These are phyloP conservation scores for Starmera quercuum DNA, from an alignment of 805 yeast species.

Conservation along the genomic window DNA sequence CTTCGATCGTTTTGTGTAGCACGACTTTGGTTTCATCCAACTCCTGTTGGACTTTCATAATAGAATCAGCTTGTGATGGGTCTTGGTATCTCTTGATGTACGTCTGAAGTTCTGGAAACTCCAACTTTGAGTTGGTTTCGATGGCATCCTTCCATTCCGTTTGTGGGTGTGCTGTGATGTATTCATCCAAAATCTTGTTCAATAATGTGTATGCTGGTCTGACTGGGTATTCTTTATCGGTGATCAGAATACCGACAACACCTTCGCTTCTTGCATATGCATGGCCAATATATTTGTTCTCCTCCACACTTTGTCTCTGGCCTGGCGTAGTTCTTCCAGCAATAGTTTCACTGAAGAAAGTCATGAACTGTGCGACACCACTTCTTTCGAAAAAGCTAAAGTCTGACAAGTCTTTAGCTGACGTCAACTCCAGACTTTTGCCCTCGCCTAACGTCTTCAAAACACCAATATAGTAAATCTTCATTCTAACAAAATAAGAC, in stretches of 20 bases:
- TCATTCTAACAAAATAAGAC: constrained; percentile 50
- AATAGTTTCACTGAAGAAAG: constrained; percentile 87
- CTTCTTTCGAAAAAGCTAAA: constrained; percentile 85
- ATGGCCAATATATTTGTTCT: constrained; percentile 80
- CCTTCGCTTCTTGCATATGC: constrained; percentile 89
- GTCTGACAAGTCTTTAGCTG: constrained; percentile 75
- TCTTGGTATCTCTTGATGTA: constrained; percentile 87
- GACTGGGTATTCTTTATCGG: constrained; percentile 94
- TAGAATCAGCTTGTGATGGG: constrained; percentile 94
- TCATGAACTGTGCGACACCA: constrained; percentile 86
- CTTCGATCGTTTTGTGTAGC: constrained; percentile 90
- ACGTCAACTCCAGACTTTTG: constrained; percentile 66
- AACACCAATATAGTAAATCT: constrained; percentile 85
- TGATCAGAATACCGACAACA: constrained; percentile 80
- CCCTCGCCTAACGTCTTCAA: constrained; percentile 53
- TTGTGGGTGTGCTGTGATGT: constrained; percentile 73
- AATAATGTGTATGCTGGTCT: constrained; percentile 92
- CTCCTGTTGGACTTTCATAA: constrained; percentile 96
- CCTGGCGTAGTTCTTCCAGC: constrained; percentile 83
- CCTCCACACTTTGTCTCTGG: constrained; percentile 91
- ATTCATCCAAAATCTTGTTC: constrained; percentile 88
- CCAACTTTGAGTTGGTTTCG: constrained; percentile 37
- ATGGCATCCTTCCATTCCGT: constrained; percentile 53
- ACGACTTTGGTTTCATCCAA: constrained; percentile 96
- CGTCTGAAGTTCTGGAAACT: constrained; percentile 52